These are phyloP conservation scores for Ophiostoma ips DNA, from an alignment of 2,329 filamentous ascomycete genomes.

Conservation along the genomic window DNA sequence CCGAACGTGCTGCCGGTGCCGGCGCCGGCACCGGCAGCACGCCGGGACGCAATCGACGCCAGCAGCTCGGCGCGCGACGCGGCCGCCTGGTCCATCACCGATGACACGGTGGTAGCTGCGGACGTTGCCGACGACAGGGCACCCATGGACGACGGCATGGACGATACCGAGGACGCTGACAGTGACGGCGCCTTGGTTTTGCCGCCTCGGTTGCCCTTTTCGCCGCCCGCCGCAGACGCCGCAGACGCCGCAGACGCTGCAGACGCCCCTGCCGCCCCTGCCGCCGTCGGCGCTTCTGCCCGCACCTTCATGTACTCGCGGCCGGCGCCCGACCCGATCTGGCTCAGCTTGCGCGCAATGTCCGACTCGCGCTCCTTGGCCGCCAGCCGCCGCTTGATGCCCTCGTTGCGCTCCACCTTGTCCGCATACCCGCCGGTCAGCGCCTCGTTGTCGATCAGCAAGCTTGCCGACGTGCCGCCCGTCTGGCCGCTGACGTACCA, in stretches of 20 bases:
- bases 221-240: background rate
- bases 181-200: slow-evolving; percentile 3
- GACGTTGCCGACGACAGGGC: slow-evolving; percentile 1
- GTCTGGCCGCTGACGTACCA: slow-evolving; percentile 33
- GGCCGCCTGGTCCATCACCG: slow-evolving; percentile 11
- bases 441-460: slow-evolving; percentile 36
- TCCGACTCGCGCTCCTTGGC: slow-evolving; percentile 59
- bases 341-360: slow-evolving; percentile 52
- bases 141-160: background rate
- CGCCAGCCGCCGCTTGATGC: slow-evolving; percentile 48
- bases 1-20: slow-evolving; percentile 13
- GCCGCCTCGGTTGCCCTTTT: background rate
- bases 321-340: slow-evolving; percentile 51
- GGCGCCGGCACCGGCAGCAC: background rate
- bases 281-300: background rate
- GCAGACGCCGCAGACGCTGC: too few relatives aligned
- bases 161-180: background rate
- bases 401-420: slow-evolving; percentile 49
- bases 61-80: slow-evolving; percentile 10
- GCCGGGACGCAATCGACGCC: slow-evolving; percentile 8
- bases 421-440: slow-evolving; percentile 33
- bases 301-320: slow-evolving; percentile 50
- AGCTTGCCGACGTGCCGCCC: slow-evolving; percentile 29
- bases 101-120: slow-evolving; percentile 7
- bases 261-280: too few relatives aligned